phyloP scores from a whole-genome alignment of 441 rosid genomes.

The Eutrema salsugineum region DNA sequence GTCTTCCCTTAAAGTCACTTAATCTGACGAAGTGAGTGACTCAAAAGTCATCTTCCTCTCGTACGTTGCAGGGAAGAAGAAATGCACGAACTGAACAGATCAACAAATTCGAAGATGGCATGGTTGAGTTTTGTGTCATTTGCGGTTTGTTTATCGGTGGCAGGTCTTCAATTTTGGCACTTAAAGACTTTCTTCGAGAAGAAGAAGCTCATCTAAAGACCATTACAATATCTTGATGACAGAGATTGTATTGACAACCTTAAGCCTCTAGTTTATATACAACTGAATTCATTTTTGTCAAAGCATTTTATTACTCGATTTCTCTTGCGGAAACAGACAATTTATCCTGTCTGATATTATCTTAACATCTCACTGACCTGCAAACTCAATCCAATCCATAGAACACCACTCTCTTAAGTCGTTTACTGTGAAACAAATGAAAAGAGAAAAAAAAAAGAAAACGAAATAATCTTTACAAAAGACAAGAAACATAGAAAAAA shows the following conservation, averaged over 20 bases:
- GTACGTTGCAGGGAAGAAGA: conserved; percentile 56
- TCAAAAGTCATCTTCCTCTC: not conserved
- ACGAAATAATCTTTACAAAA: conserved; percentile 28
- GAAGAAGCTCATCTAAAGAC: conserved; percentile 56
- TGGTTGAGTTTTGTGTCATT: conserved; percentile 60
- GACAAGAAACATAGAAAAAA: conserved; percentile 1
- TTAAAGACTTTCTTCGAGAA: conserved; percentile 71
- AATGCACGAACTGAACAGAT: conserved; percentile 56
- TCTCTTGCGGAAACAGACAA: not conserved
- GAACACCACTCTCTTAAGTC: not conserved
- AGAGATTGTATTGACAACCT: conserved; percentile 1
- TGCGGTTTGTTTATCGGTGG: conserved; percentile 53
- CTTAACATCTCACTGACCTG: not conserved
- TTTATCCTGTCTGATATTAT: not conserved
- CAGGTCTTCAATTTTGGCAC: conserved; percentile 69
- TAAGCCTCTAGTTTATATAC: not conserved
- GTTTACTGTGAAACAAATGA: conserved; percentile 9
- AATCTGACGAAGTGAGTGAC: not conserved
- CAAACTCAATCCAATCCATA: conserved; percentile 10
- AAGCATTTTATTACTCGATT: not conserved
- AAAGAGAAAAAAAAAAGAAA: not conserved
- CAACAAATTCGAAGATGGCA: conserved; percentile 59
- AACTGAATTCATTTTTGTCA: not conserved
- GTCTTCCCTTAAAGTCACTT: not conserved
- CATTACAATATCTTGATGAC: not conserved